phyloP scores from a whole-genome alignment of 352 stramenopile species.

The Globisporangium nunn region DNA sequence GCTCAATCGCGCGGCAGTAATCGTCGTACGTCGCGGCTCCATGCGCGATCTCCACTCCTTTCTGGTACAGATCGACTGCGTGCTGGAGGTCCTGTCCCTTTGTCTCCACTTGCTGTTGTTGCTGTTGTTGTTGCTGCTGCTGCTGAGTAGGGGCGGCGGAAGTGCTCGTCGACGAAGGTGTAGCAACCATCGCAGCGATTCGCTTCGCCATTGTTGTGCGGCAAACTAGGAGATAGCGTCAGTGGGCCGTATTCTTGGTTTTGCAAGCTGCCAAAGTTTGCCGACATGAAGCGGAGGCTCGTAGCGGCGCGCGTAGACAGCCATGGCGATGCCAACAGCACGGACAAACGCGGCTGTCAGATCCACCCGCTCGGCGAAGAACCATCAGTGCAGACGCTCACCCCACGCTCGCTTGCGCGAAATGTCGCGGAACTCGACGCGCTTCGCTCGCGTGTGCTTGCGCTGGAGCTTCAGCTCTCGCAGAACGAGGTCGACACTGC shows the following conservation, averaged over 20 bases:
- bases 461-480: conserved; percentile 48
- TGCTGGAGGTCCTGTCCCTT: conserved; percentile 68
- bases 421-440: conserved; percentile 48
- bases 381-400: conserved; percentile 35
- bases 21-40: conserved; percentile 45
- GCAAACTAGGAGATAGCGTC: too few relatives aligned
- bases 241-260: too few relatives aligned
- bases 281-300: conserved; percentile 9
- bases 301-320: conserved; percentile 8
- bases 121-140: conserved; percentile 5
- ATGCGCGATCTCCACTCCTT: conserved; percentile 63
- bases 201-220: not conserved
- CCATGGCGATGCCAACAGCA: conserved; percentile 13
- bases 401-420: conserved; percentile 42
- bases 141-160: not conserved
- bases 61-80: conserved; percentile 72
- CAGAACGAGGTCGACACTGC: conserved; percentile 35
- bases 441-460: conserved; percentile 34
- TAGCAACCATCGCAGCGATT: not conserved
- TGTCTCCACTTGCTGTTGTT: conserved; percentile 21
- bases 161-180: not conserved
- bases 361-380: conserved; percentile 49
- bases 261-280: too few relatives aligned
- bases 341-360: conserved; percentile 15
- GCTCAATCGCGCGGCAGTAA: conserved; percentile 67